Evolutionary conservation across 768 basidiomycete species (phyloP), one percentile per base, ranked within the genome.

Genomic region (Leucocoprinus leucothites): DNA sequence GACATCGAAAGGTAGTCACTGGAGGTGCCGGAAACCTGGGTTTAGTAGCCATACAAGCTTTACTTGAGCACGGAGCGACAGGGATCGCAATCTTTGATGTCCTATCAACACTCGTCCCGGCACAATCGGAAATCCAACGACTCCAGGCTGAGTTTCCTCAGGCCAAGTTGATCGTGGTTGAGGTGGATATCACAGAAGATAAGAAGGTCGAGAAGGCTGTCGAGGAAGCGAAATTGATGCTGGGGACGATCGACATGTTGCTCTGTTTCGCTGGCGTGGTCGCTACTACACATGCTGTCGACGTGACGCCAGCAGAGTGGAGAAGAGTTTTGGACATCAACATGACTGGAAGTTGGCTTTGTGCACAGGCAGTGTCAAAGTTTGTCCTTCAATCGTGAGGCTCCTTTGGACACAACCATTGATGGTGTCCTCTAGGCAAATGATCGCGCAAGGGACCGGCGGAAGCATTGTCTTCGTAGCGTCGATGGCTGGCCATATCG

Each of bases 221-320:
- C 16, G 43, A 60, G 13, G 60, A 36, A 36, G 69, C 69, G 4
- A 65, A 58, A 1, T 58, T 60, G 21, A 56, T 52, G 14, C 58
- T 78, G 5, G 70, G 71, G 13, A 66, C 65, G 24, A 60, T 76
- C 6, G 64, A 74, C 48, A 66, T 73, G 1, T 59, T 80, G 13
- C 56, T 76, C 34, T 80, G 76, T 53, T 79, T 72, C 51, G 76
- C 75, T 0, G 75, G 76, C 7, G 70, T 75, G 3, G 75, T 75
- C 14, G 64, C 65, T 5, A 66, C 66, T 22, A 60, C 59, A 3
- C 69, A 73, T 42, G 69, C 73, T 1, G 59, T 64, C 26, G 69
- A 75, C 16, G 49, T 73, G 45, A 43, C 41, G 16, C 40, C 66
- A 0, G 66, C 67, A 19, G 67, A 71, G 34, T 79, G 73, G 74